Conservation (phyloP, 331 rosid species). For the Rhamnella rubrinervis region DNA sequence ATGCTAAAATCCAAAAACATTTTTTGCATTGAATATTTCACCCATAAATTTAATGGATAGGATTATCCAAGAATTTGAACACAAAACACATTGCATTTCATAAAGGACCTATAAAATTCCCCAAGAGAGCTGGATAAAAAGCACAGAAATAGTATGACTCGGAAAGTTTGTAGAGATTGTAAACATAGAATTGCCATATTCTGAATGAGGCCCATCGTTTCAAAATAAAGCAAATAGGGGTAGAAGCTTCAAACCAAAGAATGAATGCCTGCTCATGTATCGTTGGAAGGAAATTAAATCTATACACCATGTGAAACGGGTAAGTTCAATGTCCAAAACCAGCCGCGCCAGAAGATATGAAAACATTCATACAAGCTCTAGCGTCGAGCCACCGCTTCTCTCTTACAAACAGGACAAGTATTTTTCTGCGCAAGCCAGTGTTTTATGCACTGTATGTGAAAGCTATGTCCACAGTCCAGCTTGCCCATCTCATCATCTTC, state of each 20-base stretch:
- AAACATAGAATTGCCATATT: slow-evolving; percentile 17
- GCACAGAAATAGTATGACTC: slow-evolving; percentile 5
- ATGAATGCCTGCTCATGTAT: slow-evolving; percentile 43
- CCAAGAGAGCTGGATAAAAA: slow-evolving; percentile 2
- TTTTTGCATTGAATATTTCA: too few relatives aligned
- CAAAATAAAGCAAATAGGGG: slow-evolving; percentile 26
- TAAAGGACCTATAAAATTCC: slow-evolving; percentile 7
- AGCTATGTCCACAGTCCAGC: slow-evolving; percentile 78
- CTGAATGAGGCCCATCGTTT: slow-evolving; percentile 24
- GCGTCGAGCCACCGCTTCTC: slow-evolving; percentile 52
- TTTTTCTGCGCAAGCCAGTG: slow-evolving; percentile 92
- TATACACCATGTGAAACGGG: slow-evolving; percentile 49
- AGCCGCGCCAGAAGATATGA: neutral
- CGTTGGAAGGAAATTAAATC: slow-evolving; percentile 41
- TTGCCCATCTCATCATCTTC: slow-evolving; percentile 78
- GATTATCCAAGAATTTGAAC: too few relatives aligned
- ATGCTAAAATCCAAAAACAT: too few relatives aligned
- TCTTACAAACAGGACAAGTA: slow-evolving; percentile 88
- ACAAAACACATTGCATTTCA: neutral
- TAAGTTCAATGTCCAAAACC: slow-evolving; percentile 12
- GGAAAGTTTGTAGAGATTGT: slow-evolving; percentile 13
- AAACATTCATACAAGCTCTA: slow-evolving; percentile 15
- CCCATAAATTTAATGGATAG: too few relatives aligned
- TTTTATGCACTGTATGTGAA: slow-evolving; percentile 72
- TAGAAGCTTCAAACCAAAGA: slow-evolving; percentile 39